Base-by-base conservation (phyloP, 1,284 basidiomycete genomes). In the Ganoderma meredithae region DNA sequence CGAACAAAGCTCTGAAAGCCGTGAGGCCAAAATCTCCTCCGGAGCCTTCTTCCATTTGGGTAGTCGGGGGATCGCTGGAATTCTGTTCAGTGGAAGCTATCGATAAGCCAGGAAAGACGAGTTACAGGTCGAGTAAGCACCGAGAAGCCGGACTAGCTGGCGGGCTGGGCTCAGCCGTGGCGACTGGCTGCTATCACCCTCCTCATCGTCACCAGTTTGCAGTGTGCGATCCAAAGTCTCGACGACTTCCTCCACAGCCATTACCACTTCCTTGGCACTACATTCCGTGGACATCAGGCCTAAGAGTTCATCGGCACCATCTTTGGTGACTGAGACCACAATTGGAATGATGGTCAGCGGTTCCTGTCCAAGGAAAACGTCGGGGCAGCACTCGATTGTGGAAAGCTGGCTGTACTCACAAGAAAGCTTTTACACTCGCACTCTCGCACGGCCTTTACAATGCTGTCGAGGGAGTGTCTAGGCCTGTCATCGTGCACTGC, bases 211-310 rank as follows among this genome's bases (percentile, higher is more conserved):
- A 1, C 70, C 75, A 8, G 77, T 31, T 22, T 69, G 62, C 8
- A 82, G 67, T n/a, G 71, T 67, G 13, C 68, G 72, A 33, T 79
- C 74, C 7, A 92, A 66, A 19, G 76, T 78, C 74, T 92, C 92
- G 49, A 87, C 69, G 8, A 79, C 80, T 76, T 91, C 91, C 74
- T 92, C 88, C 8, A 83, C 75, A 1, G 87, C 85, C 66, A 93
- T 86, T 7, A 89, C 73, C 2, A 88, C 79, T 75, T 93, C 91
- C 72, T 90, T 91, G 0, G 89, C 81, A 64, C 83, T 85, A 31
- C 83, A 78, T 39, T 80, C 78, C 67, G 82, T 76, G 1, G 81
- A 82, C 25, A 90, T 79, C 27, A 85, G 64, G 1, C 79, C 72
- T 2, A 90, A 74, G 27, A 90, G 76, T 5, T 83, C 80, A 43